Conservation (phyloP, 108 stramenopile species). For the Cyclotella cryptica region DNA sequence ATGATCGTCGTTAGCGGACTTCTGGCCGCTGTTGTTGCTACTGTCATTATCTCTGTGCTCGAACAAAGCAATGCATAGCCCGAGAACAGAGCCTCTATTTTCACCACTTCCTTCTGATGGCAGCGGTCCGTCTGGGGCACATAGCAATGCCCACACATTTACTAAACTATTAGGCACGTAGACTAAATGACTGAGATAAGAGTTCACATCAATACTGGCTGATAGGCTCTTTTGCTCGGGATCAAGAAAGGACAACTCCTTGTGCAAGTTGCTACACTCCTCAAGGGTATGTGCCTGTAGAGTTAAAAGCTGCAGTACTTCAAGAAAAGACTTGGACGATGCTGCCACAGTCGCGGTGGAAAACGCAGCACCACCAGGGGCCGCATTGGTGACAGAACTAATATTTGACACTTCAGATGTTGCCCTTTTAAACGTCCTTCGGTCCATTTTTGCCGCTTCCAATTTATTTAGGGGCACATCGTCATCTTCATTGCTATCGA, state of each 20-base stretch:
- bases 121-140: conserved; percentile 74
- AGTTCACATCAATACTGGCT: conserved; percentile 74
- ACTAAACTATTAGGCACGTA: conserved; percentile 72
- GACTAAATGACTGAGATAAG: conserved; percentile 77
- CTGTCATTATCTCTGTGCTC: conserved; percentile 76
- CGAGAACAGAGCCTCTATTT: conserved; percentile 81
- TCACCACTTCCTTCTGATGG: conserved; percentile 81
- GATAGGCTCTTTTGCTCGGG: conserved; percentile 82
- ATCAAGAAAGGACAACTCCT: conserved; percentile 72
- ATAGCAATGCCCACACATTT: conserved; percentile 83
- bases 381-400: conserved; percentile 41
- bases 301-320: conserved; percentile 87
- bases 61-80: conserved; percentile 88
- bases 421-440: conserved; percentile 23
- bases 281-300: conserved; percentile 91
- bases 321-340: conserved; percentile 86
- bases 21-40: conserved; percentile 45
- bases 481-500: conserved; percentile 47
- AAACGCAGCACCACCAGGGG: conserved; percentile 44
- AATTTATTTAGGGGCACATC: conserved; percentile 31
- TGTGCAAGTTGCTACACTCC: conserved; percentile 81
- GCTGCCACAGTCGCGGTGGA: conserved; percentile 76
- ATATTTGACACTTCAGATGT: conserved; percentile 51
- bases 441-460: background rate
- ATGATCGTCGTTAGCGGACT: conserved; percentile 69